A percentile compares a stretch with the other conserved stretches of the same genome.
Conservation (phyloP, 257 asterid species). For the Verbascum thapsus region DNA sequence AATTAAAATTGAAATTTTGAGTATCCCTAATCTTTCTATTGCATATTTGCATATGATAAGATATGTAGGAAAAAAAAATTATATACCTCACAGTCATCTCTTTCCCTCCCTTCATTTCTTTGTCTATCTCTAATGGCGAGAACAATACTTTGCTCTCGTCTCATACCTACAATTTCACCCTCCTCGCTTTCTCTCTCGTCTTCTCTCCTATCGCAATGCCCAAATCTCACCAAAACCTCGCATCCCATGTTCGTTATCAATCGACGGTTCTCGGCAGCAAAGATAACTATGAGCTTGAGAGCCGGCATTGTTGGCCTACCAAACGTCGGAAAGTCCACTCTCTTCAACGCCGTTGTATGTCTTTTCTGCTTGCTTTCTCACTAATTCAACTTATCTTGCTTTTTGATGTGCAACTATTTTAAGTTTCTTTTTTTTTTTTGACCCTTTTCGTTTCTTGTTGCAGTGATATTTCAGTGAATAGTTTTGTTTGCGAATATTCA, state of each 20-base stretch:
- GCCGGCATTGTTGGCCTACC: constrained; percentile 99
- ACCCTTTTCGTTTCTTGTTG: not conserved
- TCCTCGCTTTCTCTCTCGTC: constrained; percentile 47
- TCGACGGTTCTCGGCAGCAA: constrained; percentile 64
- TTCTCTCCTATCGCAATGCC: constrained; percentile 52
- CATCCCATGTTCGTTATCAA: constrained; percentile 39
- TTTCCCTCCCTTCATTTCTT: not conserved
- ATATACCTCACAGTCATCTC: constrained; percentile 32
- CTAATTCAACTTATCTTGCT: constrained; percentile 9
- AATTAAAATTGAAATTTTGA: too few species aligned
- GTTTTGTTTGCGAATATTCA: not conserved
- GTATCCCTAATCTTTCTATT: too few species aligned
- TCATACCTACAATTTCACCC: constrained; percentile 57
- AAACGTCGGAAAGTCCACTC: constrained; percentile 95
- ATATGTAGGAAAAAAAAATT: constrained; percentile 18
- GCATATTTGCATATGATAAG: too few species aligned
- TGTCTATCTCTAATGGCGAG: constrained; percentile 59
- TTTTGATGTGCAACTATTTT: not conserved
- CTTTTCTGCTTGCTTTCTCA: not conserved
- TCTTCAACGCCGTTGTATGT: constrained; percentile 95
- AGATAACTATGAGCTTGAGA: constrained; percentile 83
- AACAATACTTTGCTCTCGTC: constrained; percentile 52
- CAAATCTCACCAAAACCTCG: constrained; percentile 43
- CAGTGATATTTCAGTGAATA: not conserved
- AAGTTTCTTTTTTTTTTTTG: not conserved